Conservation (phyloP, 768 basidiomycete genomes). For the Auriscalpium orientale region DNA sequence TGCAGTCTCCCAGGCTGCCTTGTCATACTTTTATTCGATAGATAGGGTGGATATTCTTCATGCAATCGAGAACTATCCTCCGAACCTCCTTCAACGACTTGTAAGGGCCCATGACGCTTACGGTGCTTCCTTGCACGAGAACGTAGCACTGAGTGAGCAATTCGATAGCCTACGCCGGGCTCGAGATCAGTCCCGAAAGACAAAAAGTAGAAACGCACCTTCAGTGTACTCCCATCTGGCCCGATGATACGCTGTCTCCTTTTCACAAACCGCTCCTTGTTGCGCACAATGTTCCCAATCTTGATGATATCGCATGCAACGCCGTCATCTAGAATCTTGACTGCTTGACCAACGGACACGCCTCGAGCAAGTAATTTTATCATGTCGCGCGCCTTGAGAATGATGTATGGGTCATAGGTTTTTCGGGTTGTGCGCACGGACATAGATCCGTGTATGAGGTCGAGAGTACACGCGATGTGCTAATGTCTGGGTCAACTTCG, state of each 20-base stretch:
- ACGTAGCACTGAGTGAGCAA: slow-evolving; percentile 95
- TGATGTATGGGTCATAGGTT: slow-evolving; percentile 93
- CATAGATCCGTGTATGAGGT: slow-evolving; percentile 96
- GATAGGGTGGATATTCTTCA: slow-evolving; percentile 99
- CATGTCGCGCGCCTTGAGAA: slow-evolving; percentile 93
- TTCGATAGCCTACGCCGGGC: slow-evolving; percentile 77
- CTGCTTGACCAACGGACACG: slow-evolving; percentile 76
- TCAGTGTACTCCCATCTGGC: slow-evolving; percentile 93
- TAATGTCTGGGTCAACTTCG: slow-evolving; percentile 22
- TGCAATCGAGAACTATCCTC: slow-evolving; percentile 94
- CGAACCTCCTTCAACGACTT: slow-evolving; percentile 95
- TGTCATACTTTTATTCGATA: slow-evolving; percentile 86
- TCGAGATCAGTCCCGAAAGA: background rate
- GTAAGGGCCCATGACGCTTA: slow-evolving; percentile 95
- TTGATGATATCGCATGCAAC: slow-evolving; percentile 97
- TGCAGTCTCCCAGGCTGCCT: background rate
- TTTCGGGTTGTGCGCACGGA: slow-evolving; percentile 94
- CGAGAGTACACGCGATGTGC: slow-evolving; percentile 88
- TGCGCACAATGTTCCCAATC: slow-evolving; percentile 88
- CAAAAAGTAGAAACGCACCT: slow-evolving; percentile 44
- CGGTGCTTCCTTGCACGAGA: slow-evolving; percentile 95
- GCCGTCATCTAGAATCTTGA: slow-evolving; percentile 84
- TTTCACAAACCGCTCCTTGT: slow-evolving; percentile 96
- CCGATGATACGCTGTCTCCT: slow-evolving; percentile 94
- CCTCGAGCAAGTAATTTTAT: slow-evolving; percentile 92